Percentiles rank a stretch among this genome's conserved stretches.
phyloP scores from a whole-genome alignment of 2,329 filamentous ascomycete genomes.

The Neonectria sp. region DNA sequence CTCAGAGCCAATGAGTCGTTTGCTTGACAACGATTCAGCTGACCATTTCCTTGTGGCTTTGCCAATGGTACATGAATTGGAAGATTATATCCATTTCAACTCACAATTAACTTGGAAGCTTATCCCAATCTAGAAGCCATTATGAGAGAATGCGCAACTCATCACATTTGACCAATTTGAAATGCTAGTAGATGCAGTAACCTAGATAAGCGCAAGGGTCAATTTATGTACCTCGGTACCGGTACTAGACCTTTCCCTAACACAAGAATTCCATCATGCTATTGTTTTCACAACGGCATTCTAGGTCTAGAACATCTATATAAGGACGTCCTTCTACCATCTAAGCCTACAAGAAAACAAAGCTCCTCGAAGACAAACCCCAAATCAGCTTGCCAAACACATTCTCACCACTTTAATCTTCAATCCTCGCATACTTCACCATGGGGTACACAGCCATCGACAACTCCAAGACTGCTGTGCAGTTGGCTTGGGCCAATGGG shows the following conservation, averaged over 20 bases:
- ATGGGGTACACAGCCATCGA: slow-evolving; percentile 11
- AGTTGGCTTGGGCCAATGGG: slow-evolving; percentile 5
- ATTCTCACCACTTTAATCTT: not conserved
- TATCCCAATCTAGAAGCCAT: not conserved
- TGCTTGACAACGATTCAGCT: not conserved
- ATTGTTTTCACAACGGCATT: not conserved
- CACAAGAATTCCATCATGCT: not conserved
- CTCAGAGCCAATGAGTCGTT: not conserved
- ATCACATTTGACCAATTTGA: not conserved
- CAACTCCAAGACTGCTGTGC: slow-evolving; percentile 13
- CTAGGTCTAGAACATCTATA: not conserved
- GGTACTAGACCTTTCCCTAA: not conserved
- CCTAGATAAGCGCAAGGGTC: not conserved
- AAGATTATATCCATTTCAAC: not conserved
- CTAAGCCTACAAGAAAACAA: not conserved
- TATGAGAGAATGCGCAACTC: not conserved
- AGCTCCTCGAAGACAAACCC: not conserved
- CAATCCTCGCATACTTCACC: slow-evolving; percentile 4
- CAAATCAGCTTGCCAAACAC: not conserved
- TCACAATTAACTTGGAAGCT: not conserved
- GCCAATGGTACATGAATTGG: not conserved
- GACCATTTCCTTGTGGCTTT: not conserved
- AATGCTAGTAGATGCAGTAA: not conserved
- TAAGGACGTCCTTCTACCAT: not conserved
- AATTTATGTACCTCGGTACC: not conserved